Evolutionary conservation across 2,329 filamentous ascomycete genomes (phyloP), one percentile per base, ranked within the genome.

Genomic region (Scedosporium aurantiacum): DNA sequence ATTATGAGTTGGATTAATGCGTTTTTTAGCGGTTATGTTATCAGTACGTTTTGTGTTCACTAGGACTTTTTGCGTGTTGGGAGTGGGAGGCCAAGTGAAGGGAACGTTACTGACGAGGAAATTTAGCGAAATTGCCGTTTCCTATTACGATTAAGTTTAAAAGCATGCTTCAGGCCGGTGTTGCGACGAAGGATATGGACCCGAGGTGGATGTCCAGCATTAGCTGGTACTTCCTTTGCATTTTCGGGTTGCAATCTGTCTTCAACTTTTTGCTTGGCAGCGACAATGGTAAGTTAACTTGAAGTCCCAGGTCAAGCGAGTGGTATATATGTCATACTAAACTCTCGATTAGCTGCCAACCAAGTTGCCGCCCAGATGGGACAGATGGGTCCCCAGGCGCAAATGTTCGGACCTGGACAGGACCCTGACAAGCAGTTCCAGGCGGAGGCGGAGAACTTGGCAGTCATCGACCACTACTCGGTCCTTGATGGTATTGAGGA

Each of bases 1-100:
- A 99, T 99, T 67, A 99, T 99, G 94, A 94, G 93, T 66, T 99
- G 94, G 94, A 97, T 99, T 73, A 99, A 99, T 77, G 92, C 94
- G 0, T 99, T 97, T 72, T 99, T 99, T 70, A 95, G 91, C 60
- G 94, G 94, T 37, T 99, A 97, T 71, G 94, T 99, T 57, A 97
- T 99, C 65, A 91, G 91, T 96, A 79, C 55, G 71, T 71, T 59
- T 25, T 6, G 32, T 4, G 32, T 4, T 40, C 1, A 57, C 25
- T n/a, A 50, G 37, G 7, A 4, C 23, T 1, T 21, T 25, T n/a
- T n/a, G n/a, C n/a, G n/a, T n/a, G n/a, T n/a, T n/a, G n/a, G n/a
- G n/a, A n/a, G n/a, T n/a, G n/a, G n/a, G n/a, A n/a, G n/a, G n/a
- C n/a, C n/a, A 12, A 14, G 47, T 23, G 18, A 37, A 40, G 52